A percentile compares a stretch with the other conserved stretches of the same genome.
Conservation (phyloP, 2,329 filamentous ascomycete species). For the Didymella keratinophila region DNA sequence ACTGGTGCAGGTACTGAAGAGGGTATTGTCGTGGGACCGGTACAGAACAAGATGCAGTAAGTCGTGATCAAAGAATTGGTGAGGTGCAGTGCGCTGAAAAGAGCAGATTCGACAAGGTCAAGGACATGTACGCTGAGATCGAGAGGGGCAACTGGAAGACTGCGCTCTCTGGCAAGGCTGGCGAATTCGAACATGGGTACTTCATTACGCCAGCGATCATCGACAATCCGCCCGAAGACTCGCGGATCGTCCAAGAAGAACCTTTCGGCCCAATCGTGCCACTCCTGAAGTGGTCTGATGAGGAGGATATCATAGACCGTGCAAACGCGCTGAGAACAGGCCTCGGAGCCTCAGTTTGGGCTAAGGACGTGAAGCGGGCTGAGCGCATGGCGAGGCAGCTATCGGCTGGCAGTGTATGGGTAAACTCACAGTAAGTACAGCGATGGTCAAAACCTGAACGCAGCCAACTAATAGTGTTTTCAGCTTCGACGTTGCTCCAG, state of each 20-base stretch:
- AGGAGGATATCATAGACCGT: conserved; percentile 57
- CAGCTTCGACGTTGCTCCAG: conserved; percentile 35
- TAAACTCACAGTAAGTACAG: conserved; percentile 55
- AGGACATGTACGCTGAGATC: conserved; percentile 63
- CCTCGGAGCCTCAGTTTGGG: conserved; percentile 61
- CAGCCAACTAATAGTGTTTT: not conserved
- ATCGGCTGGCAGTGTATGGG: conserved; percentile 61
- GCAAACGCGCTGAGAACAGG: conserved; percentile 58
- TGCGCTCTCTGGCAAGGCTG: conserved; percentile 55
- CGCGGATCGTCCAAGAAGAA: conserved; percentile 65
- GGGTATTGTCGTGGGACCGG: conserved; percentile 40
- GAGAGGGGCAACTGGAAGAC: conserved; percentile 61
- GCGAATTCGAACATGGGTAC: conserved; percentile 55
- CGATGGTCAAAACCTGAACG: too few species aligned
- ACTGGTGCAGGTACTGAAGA: conserved; percentile 40
- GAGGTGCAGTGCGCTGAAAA: not conserved
- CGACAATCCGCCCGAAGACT: conserved; percentile 63
- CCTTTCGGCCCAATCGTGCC: conserved; percentile 72
- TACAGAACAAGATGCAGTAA: conserved; percentile 38
- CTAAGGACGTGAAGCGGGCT: conserved; percentile 48
- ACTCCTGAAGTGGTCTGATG: conserved; percentile 66
- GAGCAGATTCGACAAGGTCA: conserved; percentile 63
- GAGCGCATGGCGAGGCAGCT: conserved; percentile 56
- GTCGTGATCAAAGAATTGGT: not conserved
- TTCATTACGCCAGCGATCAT: conserved; percentile 68